phyloP scores from a whole-genome alignment of 139 green algal genomes.

The Deuterostichococcus epilithicus region DNA sequence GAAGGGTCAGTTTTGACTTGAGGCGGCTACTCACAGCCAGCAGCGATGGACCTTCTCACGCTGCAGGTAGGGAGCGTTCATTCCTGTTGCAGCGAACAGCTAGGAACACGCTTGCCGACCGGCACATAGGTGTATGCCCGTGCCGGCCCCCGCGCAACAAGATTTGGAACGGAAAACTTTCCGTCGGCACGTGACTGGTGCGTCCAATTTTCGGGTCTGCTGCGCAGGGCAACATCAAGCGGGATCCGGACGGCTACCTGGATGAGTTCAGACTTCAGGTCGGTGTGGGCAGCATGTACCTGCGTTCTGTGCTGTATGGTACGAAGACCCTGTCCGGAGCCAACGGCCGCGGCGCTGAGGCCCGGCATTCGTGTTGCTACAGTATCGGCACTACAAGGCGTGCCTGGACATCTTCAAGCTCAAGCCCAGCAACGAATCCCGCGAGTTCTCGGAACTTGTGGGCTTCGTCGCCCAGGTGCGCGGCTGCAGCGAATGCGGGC shows the following conservation, averaged over 20 bases:
- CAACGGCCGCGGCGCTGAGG: neutral
- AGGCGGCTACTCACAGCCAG: neutral
- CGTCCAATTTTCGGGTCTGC: too few species aligned
- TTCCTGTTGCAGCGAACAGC: too few species aligned
- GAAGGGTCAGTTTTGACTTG: too few species aligned
- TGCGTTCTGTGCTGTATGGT: neutral
- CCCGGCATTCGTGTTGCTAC: neutral
- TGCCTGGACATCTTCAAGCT: conserved; percentile 80
- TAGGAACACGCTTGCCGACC: too few species aligned
- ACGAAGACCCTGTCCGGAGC: neutral
- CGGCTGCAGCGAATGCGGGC: too few species aligned
- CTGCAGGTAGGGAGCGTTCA: too few species aligned
- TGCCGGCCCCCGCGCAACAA: too few species aligned
- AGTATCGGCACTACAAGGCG: conserved; percentile 85
- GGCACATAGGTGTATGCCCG: too few species aligned
- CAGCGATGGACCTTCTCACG: neutral
- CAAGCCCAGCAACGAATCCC: conserved; percentile 68
- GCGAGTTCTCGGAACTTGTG: conserved; percentile 83
- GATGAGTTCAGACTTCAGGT: conserved; percentile 89
- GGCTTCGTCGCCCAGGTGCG: conserved; percentile 87
- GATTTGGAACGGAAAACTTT: too few species aligned
- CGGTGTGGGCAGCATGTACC: neutral
- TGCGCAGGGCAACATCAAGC: conserved; percentile 80
- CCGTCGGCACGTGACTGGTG: too few species aligned
- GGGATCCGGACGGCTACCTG: conserved; percentile 85